Evolutionary conservation across 305 asterid genomes (phyloP), one percentile per base, ranked within the genome.

Genomic region (Fraxinus floribunda): DNA sequence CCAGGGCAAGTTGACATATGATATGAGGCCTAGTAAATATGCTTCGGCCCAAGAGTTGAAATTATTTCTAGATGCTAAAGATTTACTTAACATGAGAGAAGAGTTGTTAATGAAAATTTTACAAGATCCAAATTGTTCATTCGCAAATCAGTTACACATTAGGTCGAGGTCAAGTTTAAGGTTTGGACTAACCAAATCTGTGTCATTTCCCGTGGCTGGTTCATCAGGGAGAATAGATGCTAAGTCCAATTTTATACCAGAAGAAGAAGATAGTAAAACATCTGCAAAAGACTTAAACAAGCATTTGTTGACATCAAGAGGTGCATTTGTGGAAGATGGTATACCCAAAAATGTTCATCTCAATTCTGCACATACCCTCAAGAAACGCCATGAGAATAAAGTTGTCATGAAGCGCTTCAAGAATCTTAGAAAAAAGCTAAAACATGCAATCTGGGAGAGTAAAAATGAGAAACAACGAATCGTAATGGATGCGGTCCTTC

Each of bases 51-150:
- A 92, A 71, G 96, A 93, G 57, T 94, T 98, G 0, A 94, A 88
- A 91, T 81, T 92, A 7, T 94, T 92, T 68, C 86, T 92, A 86
- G 91, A 91, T 82, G 95, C 97, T 2, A 29, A 94, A 74, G 93
- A 91, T 80, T 84, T 89, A 73, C 91, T 93, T 39, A 80, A 93
- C 82, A 81, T 94, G 82, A 90, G 93, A 84, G 86, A 89, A 79
- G 96, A 95, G 87, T 82, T 95, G 55, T 93, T 95, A 90, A 13
- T 90, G 88, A 90, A 91, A 72, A 91, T 93, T 78, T 66, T 95
- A 78, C 89, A 87, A 64, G 97, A 94, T 79, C 97, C 97, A 0
- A 83, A 76, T 68, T 87, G 92, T 22, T 91, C 95, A 0, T 86
- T 95, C 44, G 91, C 94, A 39, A 90, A 84, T 74, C 94, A 89